phyloP scores from a whole-genome alignment of 1,139 yeast species.

The Geotrichum australiense region DNA sequence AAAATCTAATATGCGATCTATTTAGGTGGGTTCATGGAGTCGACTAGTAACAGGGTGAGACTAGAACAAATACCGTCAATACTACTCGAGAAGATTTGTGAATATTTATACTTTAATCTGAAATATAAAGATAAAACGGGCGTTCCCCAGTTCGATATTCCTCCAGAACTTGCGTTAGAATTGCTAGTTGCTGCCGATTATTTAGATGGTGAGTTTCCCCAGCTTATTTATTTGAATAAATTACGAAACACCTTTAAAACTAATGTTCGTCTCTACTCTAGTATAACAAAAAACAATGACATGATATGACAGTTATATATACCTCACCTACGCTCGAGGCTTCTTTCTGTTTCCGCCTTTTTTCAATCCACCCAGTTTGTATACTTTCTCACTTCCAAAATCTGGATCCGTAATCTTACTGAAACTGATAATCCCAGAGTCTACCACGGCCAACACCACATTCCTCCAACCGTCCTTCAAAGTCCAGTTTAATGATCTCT shows the following conservation, averaged over 20 bases:
- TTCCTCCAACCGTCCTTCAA: constrained; percentile 45
- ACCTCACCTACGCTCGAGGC: background rate
- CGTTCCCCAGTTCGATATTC: constrained; percentile 81
- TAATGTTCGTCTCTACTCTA: background rate
- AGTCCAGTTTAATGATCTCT: constrained; percentile 31
- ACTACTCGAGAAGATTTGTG: constrained; percentile 73
- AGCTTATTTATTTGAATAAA: background rate
- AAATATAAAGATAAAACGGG: constrained; percentile 59
- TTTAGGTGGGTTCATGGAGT: constrained; percentile 42
- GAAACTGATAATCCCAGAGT: constrained; percentile 67
- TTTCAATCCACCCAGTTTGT: background rate
- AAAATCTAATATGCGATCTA: background rate
- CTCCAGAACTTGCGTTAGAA: constrained; percentile 91
- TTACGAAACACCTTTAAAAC: background rate
- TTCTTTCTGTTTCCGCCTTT: background rate
- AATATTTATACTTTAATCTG: constrained; percentile 70
- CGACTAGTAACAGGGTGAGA: constrained; percentile 42
- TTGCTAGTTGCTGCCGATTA: constrained; percentile 87
- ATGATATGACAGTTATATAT: background rate
- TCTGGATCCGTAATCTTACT: constrained; percentile 52
- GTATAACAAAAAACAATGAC: background rate
- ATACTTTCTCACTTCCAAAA: constrained; percentile 34
- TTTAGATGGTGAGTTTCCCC: constrained; percentile 46
- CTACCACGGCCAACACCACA: constrained; percentile 58
- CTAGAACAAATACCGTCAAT: constrained; percentile 62